Base-by-base conservation (phyloP, 768 basidiomycete species). In the Phanerochaete sordida region DNA sequence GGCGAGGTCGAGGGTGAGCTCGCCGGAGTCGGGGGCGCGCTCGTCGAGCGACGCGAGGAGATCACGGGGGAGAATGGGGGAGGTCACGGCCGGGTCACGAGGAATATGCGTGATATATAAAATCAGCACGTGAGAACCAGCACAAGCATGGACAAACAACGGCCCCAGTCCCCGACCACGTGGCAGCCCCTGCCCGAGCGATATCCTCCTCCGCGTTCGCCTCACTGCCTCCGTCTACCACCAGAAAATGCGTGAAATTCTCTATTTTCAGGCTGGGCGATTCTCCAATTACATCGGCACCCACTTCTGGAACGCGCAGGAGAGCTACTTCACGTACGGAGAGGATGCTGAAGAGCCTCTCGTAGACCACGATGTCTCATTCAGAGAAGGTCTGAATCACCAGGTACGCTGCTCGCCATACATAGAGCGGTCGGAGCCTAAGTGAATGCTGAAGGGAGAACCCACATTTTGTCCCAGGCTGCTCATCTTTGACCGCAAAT, bases 281-380 rank as follows among this genome's bases (percentile, higher is more conserved):
- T 66, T 82, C 46, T 79, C 90, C 21, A 91, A 92, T 67, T 84
- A 85, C 67, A 72, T 81, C 21, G 89, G 88, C 48, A 83, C 88
- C 0, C 90, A 92, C 66, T 91, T 90, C 65, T 93, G 89, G 89
- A 91, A 91, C 66, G 81, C 87, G 1, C 90, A 91, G 70, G 86
- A 90, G 70, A 79, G 72, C 62, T 91, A 91, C 69, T 80, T 87
- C 64, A 75, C 77, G 0, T 81, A 81, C 61, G 61, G 57, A 13
- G 75, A 76, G 23, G 79, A 79, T 49, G 72, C 70, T 39, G 75
- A 78, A 56, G 78, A 79, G 24, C 66, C 79, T 3, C 58, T 77
- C 31, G 73, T 83, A 37, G 77, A 82, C 58, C 76, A 82, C 66
- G 78, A 79, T 61, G 73, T 88, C 50, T 91, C 90, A 12, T 91